Base-by-base conservation (phyloP, 1,284 basidiomycete species). In the Chalciporus sp. region DNA sequence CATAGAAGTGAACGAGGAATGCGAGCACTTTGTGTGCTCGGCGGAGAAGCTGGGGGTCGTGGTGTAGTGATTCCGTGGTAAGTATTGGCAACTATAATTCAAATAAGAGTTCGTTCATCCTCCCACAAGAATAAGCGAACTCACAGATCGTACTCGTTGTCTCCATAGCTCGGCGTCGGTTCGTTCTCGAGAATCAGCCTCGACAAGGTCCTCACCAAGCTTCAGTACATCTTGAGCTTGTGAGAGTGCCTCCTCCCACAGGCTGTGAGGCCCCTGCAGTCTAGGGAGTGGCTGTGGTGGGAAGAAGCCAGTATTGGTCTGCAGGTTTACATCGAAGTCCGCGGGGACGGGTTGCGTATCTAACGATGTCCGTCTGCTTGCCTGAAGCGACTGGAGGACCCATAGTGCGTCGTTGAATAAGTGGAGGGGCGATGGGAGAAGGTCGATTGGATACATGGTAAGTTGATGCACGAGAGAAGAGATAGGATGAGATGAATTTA, bases 1-100 rank as follows among this genome's bases (percentile, higher is more conserved):
- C 86, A 73, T 94, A 98, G 68, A 92, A 93, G 73, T 95, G 92
- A 28, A 90, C 81, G 29, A 98, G 80, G 80, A 90, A 97, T 10
- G 94, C 84, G 46, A 98, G 82, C 46, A 98, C 91, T 64, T 91
- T 78, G 72, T 97, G 94, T 2, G 92, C 94, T 46, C 95, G 84
- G 55, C 95, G 87, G 9, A 92, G 79, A 41, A 78, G 72, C 14
- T 84, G 82, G 39, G 82, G 70, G 59, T 88, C 79, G 29, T 67
- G 64, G 20, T 76, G 73, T 27, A 94, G 77, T 9, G 69, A 63
- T 23, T 75, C 72, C 4, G 81, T 83, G 53, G 82, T 77, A 27
- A 95, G 75, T 31, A 86, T 74, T 2, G 88, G 86, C 78, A 91
- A 86, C 89, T 91, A 60, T 51, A 58, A 61, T 60, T 47, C 16